Evolutionary conservation across 805 yeast genomes (phyloP), one percentile per base, ranked within the genome.

Genomic region (Martiniozyma abietophila): DNA sequence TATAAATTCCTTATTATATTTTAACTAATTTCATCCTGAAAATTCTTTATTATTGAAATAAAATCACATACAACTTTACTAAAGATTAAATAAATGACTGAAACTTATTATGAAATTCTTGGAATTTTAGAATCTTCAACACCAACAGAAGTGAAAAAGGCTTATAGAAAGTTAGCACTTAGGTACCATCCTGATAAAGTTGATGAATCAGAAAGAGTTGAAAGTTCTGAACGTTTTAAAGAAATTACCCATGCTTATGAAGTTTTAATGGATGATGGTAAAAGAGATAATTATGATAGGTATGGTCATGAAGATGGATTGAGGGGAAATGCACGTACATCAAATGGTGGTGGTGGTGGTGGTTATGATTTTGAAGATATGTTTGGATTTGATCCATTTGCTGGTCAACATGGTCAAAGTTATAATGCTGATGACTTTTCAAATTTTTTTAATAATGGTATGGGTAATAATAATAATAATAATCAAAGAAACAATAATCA

Each of bases 231-330:
- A 41, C 71, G 68, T 50, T 89, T 89, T 59, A 89, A 89, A 54
- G 88, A 80, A 47, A 72, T 89, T 38, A 70, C 79, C 14, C 80
- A 79, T 41, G 97, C 97, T 0, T 89, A 89, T 53, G 95, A 85
- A 51, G 62, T 80, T 3, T 59, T 89, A 39, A 72, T 74, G 19
- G 94, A 88, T 53, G 94, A 76, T 22, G 66, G 57, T 8, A 69
- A 64, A 46, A 58, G 86, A 39, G 58, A 58, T 25, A 66, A 71
- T 29, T 80, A 79, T 49, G 88, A 80, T 49, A n/a, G 32, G 20
- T 44, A 42, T 27, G 51, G 51, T 7, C 31, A 24, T 10, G 32
- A 27, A 10, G 61, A 54, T 40, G 68, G 65, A 14, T n/a, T n/a
- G n/a, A n/a, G n/a, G n/a, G n/a, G n/a, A n/a, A n/a, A n/a, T n/a